Conservation (phyloP, 208 protist genomes). For the Phytomonas serpens region DNA sequence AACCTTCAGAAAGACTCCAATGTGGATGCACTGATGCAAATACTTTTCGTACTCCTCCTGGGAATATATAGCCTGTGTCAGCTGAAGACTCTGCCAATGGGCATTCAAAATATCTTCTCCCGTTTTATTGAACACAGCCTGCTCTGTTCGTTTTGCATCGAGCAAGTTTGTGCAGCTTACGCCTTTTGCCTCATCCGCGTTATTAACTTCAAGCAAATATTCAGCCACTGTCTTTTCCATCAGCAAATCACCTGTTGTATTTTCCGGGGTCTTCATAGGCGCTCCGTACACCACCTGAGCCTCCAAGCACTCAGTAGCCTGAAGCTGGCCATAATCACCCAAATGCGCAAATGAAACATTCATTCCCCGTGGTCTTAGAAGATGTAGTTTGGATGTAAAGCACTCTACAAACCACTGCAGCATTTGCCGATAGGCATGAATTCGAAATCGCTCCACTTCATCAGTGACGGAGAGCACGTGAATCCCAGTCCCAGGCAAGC, state of each 20-base stretch:
- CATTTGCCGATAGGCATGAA: constrained; percentile 66
- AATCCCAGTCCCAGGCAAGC: constrained; percentile 67
- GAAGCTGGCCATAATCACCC: constrained; percentile 82
- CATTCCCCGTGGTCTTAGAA: constrained; percentile 69
- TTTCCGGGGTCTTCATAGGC: constrained; percentile 8
- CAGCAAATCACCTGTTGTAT: not conserved
- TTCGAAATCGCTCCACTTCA: constrained; percentile 24
- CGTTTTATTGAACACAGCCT: constrained; percentile 20
- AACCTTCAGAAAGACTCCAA: constrained; percentile 83
- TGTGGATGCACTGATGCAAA: constrained; percentile 56
- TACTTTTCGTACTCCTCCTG: constrained; percentile 52
- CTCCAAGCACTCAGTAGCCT: constrained; percentile 43
- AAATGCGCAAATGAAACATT: constrained; percentile 72
- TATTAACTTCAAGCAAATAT: constrained; percentile 3
- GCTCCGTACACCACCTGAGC: constrained; percentile 76
- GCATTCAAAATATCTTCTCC: constrained; percentile 27
- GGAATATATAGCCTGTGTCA: constrained; percentile 21
- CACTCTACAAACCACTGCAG: constrained; percentile 84
- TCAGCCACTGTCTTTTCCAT: constrained; percentile 7
- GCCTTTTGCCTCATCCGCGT: not conserved
- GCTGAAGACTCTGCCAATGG: constrained; percentile 51
- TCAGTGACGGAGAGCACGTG: constrained; percentile 66
- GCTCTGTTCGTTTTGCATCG: constrained; percentile 22
- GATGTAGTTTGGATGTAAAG: constrained; percentile 53
- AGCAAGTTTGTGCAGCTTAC: constrained; percentile 6